A percentile compares a stretch with the other conserved stretches of the same genome.
Conservation (phyloP, 2,329 filamentous ascomycete genomes). For the Dryadomyces sulphureus region DNA sequence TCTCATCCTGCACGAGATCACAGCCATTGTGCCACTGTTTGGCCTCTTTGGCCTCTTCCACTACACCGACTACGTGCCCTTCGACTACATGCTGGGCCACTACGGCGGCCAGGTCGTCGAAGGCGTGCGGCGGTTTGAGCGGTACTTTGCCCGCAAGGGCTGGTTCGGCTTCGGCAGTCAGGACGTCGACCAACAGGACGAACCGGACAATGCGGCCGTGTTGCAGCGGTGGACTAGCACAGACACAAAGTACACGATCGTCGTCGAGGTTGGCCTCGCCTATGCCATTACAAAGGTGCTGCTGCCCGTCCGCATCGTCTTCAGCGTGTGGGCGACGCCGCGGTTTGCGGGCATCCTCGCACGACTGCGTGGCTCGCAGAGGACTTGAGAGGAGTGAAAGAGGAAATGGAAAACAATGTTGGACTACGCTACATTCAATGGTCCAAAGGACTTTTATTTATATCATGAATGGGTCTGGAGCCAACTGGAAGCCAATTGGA, state of each 20-base stretch:
- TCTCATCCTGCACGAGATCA: slow-evolving; percentile 80
- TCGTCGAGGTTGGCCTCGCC: slow-evolving; percentile 65
- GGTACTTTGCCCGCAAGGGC: slow-evolving; percentile 62
- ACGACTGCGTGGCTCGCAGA: slow-evolving; percentile 16
- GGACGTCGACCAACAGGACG: slow-evolving; percentile 18
- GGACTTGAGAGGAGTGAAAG: not conserved
- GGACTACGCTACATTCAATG: not conserved
- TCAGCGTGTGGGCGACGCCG: slow-evolving; percentile 79
- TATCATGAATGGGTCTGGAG: too few relatives aligned
- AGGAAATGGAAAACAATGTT: not conserved
- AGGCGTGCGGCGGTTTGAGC: slow-evolving; percentile 59
- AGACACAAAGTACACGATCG: slow-evolving; percentile 37
- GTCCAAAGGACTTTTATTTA: not conserved
- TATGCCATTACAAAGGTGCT: slow-evolving; percentile 83
- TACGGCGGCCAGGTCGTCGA: slow-evolving; percentile 38
- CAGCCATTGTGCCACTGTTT: slow-evolving; percentile 67
- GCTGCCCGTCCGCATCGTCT: slow-evolving; percentile 58
- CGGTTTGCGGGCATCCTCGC: slow-evolving; percentile 68
- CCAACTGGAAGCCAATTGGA: too few relatives aligned
- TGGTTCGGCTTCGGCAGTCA: slow-evolving; percentile 54
- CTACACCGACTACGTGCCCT: slow-evolving; percentile 59
- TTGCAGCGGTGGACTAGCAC: slow-evolving; percentile 22
- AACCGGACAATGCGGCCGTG: slow-evolving; percentile 12
- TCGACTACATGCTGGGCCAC: slow-evolving; percentile 32
- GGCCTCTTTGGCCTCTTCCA: slow-evolving; percentile 67